A percentile compares a stretch with the other conserved stretches of the same genome.
These are phyloP conservation scores for Neodidymelliopsis sp. DNA, from an alignment of 2,329 filamentous ascomycete species.

Conservation along the genomic window DNA sequence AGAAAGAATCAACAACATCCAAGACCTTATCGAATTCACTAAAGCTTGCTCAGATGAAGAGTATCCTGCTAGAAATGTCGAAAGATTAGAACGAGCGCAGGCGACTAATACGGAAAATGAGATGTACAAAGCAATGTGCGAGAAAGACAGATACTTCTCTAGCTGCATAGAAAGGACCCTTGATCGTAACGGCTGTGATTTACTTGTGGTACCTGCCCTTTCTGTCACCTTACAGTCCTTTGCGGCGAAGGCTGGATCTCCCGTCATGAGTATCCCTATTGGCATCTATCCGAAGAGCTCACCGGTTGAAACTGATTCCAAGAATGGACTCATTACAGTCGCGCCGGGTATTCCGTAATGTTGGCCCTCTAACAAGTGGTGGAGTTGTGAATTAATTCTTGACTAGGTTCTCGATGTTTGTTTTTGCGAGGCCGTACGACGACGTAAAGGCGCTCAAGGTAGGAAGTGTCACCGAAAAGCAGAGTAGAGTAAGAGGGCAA, in stretches of 20 bases:
- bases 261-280: constrained; percentile 67
- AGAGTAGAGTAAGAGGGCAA: neutral
- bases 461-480: constrained; percentile 10
- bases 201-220: constrained; percentile 64
- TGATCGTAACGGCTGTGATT: constrained; percentile 61
- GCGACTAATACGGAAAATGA: constrained; percentile 54
- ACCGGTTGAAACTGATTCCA: constrained; percentile 49
- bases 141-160: constrained; percentile 58
- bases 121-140: constrained; percentile 62
- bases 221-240: constrained; percentile 54
- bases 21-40: constrained; percentile 62
- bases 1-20: constrained; percentile 58
- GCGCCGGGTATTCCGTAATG: constrained; percentile 60
- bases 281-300: constrained; percentile 60
- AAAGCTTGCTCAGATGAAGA: constrained; percentile 59
- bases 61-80: constrained; percentile 64
- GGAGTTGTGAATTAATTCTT: neutral
- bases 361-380: neutral
- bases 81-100: constrained; percentile 16
- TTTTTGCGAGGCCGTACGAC: constrained; percentile 12
- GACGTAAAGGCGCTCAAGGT: constrained; percentile 17
- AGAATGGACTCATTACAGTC: constrained; percentile 55
- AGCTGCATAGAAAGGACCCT: constrained; percentile 66
- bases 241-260: constrained; percentile 53
- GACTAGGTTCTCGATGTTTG: constrained; percentile 15